A percentile compares a stretch with the other conserved stretches of the same genome.
Conservation (phyloP, 2,329 filamentous ascomycete genomes). For the Periconia digitata region DNA sequence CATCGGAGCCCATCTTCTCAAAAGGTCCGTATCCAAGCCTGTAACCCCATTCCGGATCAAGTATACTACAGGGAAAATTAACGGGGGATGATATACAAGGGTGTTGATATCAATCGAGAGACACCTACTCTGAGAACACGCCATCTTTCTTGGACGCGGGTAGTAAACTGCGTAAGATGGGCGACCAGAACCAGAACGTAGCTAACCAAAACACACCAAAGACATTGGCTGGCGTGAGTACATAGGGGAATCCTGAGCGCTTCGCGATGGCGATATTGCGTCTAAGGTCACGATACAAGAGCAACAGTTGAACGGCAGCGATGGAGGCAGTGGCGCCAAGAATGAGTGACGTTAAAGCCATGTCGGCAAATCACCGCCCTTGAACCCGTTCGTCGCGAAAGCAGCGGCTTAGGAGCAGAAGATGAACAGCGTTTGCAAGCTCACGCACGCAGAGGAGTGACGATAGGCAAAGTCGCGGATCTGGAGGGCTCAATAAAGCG, state of each 20-base stretch:
- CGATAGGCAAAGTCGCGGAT: slow-evolving; percentile 1
- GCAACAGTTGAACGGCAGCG: slow-evolving; percentile 31
- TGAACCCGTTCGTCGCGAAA: background rate
- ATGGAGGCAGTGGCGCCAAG: slow-evolving; percentile 30
- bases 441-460: background rate
- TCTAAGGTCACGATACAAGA: slow-evolving; percentile 40
- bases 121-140: slow-evolving; percentile 61
- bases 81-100: background rate
- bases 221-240: slow-evolving; percentile 47
- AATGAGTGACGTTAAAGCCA: slow-evolving; percentile 16
- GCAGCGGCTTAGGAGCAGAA: background rate
- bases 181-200: slow-evolving; percentile 57
- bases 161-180: slow-evolving; percentile 54
- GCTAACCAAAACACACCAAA: slow-evolving; percentile 60
- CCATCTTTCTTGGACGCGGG: slow-evolving; percentile 58
- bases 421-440: background rate
- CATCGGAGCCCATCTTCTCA: slow-evolving; percentile 59
- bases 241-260: slow-evolving; percentile 49
- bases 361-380: background rate
- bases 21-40: slow-evolving; percentile 60
- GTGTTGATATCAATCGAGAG: background rate
- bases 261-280: slow-evolving; percentile 49
- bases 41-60: slow-evolving; percentile 64
- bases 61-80: slow-evolving; percentile 44
- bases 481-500: background rate